These are phyloP conservation scores for Anthostomella pinea DNA, from an alignment of 2,329 filamentous ascomycete genomes.

Conservation along the genomic window DNA sequence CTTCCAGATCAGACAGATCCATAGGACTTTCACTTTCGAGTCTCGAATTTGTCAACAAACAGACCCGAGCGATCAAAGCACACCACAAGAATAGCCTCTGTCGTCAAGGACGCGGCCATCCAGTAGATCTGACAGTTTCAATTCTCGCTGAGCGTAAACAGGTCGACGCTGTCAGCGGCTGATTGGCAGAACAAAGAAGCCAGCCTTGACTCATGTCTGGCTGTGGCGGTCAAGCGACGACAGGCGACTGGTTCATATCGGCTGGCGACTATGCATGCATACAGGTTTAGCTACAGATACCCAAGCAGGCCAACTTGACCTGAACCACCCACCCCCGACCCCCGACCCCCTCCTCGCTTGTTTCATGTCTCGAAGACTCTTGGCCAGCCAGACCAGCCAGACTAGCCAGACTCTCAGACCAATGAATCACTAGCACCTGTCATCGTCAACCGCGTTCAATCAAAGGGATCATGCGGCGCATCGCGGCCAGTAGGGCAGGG, in stretches of 20 bases:
- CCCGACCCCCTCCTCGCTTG: conserved; percentile 27
- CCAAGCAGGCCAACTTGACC: conserved; percentile 21
- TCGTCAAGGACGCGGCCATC: conserved; percentile 3
- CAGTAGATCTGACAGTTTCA: conserved; percentile 6
- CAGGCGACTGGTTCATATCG: background rate
- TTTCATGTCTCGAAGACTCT: conserved; percentile 28
- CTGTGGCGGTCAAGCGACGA: conserved; percentile 9
- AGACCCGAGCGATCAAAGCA: too few species aligned
- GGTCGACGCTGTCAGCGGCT: conserved; percentile 14
- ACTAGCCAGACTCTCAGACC: too few species aligned
- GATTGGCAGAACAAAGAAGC: conserved; percentile 14
- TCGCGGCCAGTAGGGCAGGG: conserved; percentile 26
- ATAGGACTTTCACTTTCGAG: too few species aligned
- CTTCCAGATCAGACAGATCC: too few species aligned
- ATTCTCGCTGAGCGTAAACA: conserved; percentile 12
- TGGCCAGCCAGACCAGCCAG: too few species aligned
- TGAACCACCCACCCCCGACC: conserved; percentile 7
- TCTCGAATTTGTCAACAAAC: too few species aligned
- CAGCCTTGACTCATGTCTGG: conserved; percentile 7
- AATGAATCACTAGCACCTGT: conserved; percentile 26
- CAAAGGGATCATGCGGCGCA: conserved; percentile 28
- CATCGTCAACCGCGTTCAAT: conserved; percentile 18
- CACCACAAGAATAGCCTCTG: background rate
- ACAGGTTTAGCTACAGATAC: too few species aligned
- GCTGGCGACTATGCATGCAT: background rate